phyloP scores from a whole-genome alignment of 495 filamentous ascomycete genomes.

The Neurospora sp. region DNA sequence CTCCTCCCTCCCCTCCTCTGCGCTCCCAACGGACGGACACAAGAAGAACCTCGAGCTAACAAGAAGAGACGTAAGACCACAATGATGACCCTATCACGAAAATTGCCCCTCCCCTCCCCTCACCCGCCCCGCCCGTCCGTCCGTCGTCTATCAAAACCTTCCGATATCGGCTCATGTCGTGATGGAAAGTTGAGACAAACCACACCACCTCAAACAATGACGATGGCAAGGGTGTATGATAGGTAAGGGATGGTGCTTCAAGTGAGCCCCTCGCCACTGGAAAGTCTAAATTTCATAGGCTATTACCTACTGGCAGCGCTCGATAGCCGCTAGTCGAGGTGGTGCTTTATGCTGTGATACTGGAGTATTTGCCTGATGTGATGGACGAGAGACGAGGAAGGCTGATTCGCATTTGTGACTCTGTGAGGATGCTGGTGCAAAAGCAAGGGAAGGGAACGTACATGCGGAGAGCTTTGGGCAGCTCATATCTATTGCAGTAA shows the following conservation, averaged over 20 bases:
- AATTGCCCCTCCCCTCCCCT: background rate
- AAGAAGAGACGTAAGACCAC: background rate
- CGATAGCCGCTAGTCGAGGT: background rate
- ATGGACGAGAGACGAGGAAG: background rate
- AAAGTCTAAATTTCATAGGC: background rate
- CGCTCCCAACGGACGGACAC: background rate
- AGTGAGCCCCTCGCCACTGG: background rate
- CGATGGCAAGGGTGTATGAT: background rate
- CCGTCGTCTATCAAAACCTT: background rate
- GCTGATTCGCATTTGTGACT: background rate
- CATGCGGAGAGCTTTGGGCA: background rate
- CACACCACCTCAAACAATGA: background rate
- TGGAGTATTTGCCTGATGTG: background rate
- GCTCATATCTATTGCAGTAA: background rate
- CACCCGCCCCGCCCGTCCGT: background rate
- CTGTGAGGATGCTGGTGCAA: background rate
- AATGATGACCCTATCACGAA: background rate
- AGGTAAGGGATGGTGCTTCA: background rate
- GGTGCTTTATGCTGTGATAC: background rate
- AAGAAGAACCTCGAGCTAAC: background rate
- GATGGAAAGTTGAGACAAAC: background rate
- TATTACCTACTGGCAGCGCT: background rate
- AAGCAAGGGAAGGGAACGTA: background rate
- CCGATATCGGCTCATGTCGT: background rate
- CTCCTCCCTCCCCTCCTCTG: background rate